Base-by-base conservation (phyloP, 2,329 filamentous ascomycete species). In the Cercospora sp. region DNA sequence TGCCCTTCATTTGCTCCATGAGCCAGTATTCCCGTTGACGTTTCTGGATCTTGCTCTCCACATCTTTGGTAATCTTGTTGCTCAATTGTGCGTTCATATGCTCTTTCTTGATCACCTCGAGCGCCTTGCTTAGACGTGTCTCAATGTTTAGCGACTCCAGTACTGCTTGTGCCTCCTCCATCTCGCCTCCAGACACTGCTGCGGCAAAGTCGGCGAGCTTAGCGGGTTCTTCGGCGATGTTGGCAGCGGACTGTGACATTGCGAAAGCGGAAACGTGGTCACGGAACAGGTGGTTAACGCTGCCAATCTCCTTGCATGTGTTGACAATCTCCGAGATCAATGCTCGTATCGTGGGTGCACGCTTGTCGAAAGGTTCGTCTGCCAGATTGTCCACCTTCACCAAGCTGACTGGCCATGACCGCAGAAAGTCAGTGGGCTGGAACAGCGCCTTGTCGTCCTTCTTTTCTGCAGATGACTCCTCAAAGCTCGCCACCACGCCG, bases 1-100 rank as follows among this genome's bases (percentile, higher is more conserved):
- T 99, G 28, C 94, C 95, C 84, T 98, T 98, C 94, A 99, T 97
- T 80, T 99, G 96, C 81, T 99, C 95, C 93, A 97, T 96, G 58
- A 99, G 84, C 92, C 93, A 98, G 82, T 98, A 99, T 78, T 99
- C 95, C 63, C 95, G 89, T 79, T 99, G 95, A 32, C 94, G 90
- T 82, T 99, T 98, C 75, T 94, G 94, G 64, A 99, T 98, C 82
- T 97, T 97, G 77, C 88, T 93, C 80, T 98, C 95, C 18, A 99
- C 96, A 77, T 99, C 95, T 82, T 97, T 97, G 67, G 91, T 93
- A 67, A 99, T 98, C 84, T 98, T 99, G 66, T 92, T 94, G 79
- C 97, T 94, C 32, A 99, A 84, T 78, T 98, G 92, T 0, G 95
- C 95, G 74, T 98, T 99, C 91, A 98, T 97, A 64, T 97, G 87